Base-by-base conservation (phyloP, 768 basidiomycete genomes). In the Leccinum aurantiacum region DNA sequence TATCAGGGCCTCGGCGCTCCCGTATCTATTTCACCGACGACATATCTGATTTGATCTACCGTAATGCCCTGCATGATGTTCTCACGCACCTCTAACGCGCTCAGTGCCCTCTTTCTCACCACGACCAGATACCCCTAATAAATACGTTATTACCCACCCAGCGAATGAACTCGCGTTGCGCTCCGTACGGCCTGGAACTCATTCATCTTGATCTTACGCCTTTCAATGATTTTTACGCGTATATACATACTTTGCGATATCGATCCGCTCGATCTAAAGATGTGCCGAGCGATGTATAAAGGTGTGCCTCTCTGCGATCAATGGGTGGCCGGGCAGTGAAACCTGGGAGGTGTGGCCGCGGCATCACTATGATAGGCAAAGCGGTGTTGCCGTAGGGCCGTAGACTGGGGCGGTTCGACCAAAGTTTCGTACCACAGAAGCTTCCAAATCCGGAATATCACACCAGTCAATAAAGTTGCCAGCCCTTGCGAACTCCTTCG, bases 141-240 rank as follows among this genome's bases (percentile, higher is more conserved):
- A 46, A 63, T 71, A 65, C 62, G 63, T 60, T 62, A 73, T 73
- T 71, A 72, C 72, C 72, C 69, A 58, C 71, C 67, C 67, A 61
- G 54, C 54, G 60, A 59, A 51, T 62, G 47, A 60, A 53, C 37
- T 57, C 55, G 59, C 41, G 54, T 60, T 44, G 63, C 67, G 64
- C 52, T 68, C 53, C 54, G 48, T 59, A 49, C 53, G 27, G 50
- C 51, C n/a, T 60, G 46, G 13, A 24, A 56, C 38, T 48, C 59
- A 59, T 50, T 27, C 46, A 60, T 53, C 58, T 63, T 54, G 59
- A 60, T 59, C 58, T 65, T 63, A 66, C 64, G 63, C 63, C 70
- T 61, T 74, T 41, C 67, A 58, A 69, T 60, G 65, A 67, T 64
- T 61, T 72, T 60, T 75, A 67, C 68, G 63, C 72, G 64, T 69